Base-by-base conservation (phyloP, 2,329 filamentous ascomycete species). In the Geosmithia flava region DNA sequence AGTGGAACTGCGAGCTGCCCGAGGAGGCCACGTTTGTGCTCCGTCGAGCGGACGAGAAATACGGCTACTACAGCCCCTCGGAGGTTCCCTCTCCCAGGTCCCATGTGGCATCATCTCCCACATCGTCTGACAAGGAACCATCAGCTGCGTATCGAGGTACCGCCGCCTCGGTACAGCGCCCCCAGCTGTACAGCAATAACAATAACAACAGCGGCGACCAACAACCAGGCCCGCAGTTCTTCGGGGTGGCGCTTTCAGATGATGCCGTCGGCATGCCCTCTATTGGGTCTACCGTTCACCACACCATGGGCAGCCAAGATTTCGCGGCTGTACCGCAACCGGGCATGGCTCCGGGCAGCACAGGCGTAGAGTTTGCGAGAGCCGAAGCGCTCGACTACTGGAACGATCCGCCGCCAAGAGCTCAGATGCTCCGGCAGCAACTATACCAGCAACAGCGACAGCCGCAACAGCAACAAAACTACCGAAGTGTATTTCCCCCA, bases 1-100 rank as follows among this genome's bases (percentile, higher is more conserved):
- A 93, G 58, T 97, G 93, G 90, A 83, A 83, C 17, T 83, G 95
- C 42, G 81, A 88, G 49, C 66, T 97, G 10, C 91, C 93, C 0
- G 83, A 87, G 50, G 91, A 97, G 63, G 91, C 90, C 0, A 74
- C 78, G 0, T 68, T 75, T 2, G 80, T 94, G 2, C 75, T 97
- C n/a, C 72, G 80, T 45, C 78, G 88, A 37, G 85, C 87, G 2
- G 87, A 94, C 58, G 72, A 78, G 43, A 91, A 84, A 64, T 95
- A 86, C 64, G 88, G 87, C 1, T 76, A 75, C 2, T 89, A 83
- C 55, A 79, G 68, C 58, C 75, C 76, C 47, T 74, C 75, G 1
- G 80, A 82, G 47, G 72, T 80, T 7, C 72, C 75, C 2, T 81
- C 80, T 2, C 78, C 78, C 19, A 56, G 52, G 20, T 67, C 65